Evolutionary conservation across 2,329 filamentous ascomycete genomes (phyloP), one percentile per base, ranked within the genome.

Genomic region (Aspergillus sergii): DNA sequence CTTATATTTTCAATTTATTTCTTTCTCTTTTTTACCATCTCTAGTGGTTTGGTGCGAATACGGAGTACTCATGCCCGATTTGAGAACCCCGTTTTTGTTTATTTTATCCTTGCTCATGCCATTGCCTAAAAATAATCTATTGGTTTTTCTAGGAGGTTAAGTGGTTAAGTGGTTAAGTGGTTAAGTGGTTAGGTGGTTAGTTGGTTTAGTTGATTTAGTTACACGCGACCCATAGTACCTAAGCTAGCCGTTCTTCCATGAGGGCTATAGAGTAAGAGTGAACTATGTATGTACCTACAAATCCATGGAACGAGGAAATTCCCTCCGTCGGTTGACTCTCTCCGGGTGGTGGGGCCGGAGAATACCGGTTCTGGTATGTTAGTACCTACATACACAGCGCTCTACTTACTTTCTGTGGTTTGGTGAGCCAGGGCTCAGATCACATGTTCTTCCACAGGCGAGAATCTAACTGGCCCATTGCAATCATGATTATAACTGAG

Each of bases 281-380:
- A 16, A 36, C 12, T 39, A 39, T 14, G 30, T 32, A 11, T 9
- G 32, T 34, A 34, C 32, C 11, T 34, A 34, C 32, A 28, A 36
- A 36, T 36, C 46, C 26, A 19, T 50, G 23, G 46, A 45, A 19
- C 23, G 23, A 5, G 7, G 26, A 30, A 50, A 11, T 30, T 21
- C 12, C 16, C 26, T 32, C 48, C 48, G 28, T 51, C 48, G 26
- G 14, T 30, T 50, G 46, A 9, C 26, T 19, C 14, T n/a, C 64
- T 45, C 60, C 73, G 73, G 73, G 68, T 72, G 71, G 73, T 72
- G 73, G 73, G 72, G 72, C 73, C 72, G 70, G 43, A 55, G 46
- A 51, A 48, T 51, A 51, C 67, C 62, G 64, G 59, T 32, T 32
- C 30, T 4, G 30, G 30, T 32, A 32, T 32, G 30, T 32, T 32